Conservation (phyloP, 257 asterid species). For the Craterostigma plantagineum region DNA sequence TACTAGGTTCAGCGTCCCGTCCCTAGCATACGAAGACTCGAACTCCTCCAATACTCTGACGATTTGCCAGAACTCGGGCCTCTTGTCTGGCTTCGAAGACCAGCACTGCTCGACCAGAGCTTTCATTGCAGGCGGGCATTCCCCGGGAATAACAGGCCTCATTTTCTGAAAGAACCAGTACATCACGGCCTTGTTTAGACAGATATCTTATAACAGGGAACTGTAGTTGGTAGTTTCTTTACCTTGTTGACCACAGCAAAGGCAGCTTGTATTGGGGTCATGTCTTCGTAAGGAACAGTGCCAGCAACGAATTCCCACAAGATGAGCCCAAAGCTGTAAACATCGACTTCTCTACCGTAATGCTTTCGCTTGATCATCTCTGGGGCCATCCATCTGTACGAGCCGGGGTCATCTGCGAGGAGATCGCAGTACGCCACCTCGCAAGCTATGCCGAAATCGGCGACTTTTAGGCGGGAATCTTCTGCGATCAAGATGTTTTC, state of each 20-base stretch:
- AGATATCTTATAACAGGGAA: not conserved
- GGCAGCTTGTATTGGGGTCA: constrained; percentile 72
- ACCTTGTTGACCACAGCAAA: constrained; percentile 67
- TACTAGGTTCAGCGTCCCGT: constrained; percentile 42
- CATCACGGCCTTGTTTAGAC: constrained; percentile 1
- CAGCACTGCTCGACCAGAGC: constrained; percentile 69
- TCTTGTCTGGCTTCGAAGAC: constrained; percentile 62
- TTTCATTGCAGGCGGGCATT: constrained; percentile 55
- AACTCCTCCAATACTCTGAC: constrained; percentile 71
- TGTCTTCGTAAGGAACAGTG: constrained; percentile 42
- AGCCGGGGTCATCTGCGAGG: constrained; percentile 52
- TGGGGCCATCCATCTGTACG: constrained; percentile 80
- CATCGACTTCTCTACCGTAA: constrained; percentile 48
- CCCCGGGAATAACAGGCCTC: constrained; percentile 49
- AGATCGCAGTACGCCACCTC: constrained; percentile 48
- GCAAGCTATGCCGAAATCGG: constrained; percentile 64
- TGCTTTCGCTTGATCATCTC: constrained; percentile 53
- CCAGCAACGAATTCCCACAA: constrained; percentile 60
- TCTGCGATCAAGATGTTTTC: constrained; percentile 41
- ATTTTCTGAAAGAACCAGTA: constrained; percentile 41
- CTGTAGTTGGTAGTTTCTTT: not conserved
- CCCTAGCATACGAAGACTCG: constrained; percentile 28
- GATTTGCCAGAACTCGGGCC: constrained; percentile 89
- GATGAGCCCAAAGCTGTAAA: constrained; percentile 51
- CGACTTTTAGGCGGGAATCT: constrained; percentile 38